These are phyloP conservation scores for Viola odorata DNA, from an alignment of 345 rosid species.

Conservation along the genomic window DNA sequence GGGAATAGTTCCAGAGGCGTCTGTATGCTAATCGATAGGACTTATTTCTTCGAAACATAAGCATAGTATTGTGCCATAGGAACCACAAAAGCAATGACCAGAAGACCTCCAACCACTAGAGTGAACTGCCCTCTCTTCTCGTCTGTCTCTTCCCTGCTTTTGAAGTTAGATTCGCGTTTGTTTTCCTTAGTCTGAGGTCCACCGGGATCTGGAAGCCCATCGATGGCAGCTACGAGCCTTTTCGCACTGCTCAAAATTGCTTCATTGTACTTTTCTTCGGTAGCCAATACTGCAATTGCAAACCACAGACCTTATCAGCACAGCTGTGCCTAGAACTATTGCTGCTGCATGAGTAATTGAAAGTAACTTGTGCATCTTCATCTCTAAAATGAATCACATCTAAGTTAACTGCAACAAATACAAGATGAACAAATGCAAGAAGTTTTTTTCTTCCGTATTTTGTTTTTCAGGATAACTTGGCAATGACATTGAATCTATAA, in stretches of 20 bases:
- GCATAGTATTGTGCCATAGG: conserved; percentile 98
- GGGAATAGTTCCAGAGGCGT: conserved; percentile 13
- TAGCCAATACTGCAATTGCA: conserved; percentile 68
- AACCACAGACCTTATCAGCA: conserved; percentile 12
- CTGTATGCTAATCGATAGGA: conserved; percentile 1
- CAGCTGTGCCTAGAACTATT: neutral
- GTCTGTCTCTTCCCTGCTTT: conserved; percentile 80
- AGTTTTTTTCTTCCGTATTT: too few species aligned
- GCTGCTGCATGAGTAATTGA: neutral
- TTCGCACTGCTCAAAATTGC: conserved; percentile 78
- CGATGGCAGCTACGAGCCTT: conserved; percentile 84
- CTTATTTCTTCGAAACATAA: conserved; percentile 76
- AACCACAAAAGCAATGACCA: conserved; percentile 89
- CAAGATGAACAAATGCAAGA: neutral
- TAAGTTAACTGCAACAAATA: neutral
- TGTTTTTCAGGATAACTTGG: too few species aligned
- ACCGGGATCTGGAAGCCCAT: conserved; percentile 91
- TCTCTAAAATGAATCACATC: neutral
- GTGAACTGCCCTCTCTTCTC: conserved; percentile 96
- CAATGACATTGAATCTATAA: too few species aligned
- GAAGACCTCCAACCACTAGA: conserved; percentile 87
- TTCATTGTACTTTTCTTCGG: conserved; percentile 95
- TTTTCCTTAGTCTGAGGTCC: conserved; percentile 66
- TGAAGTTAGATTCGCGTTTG: conserved; percentile 89
- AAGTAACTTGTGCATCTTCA: neutral